Conservation (phyloP, 495 filamentous ascomycete genomes). For the Aspergillus sparsus region DNA sequence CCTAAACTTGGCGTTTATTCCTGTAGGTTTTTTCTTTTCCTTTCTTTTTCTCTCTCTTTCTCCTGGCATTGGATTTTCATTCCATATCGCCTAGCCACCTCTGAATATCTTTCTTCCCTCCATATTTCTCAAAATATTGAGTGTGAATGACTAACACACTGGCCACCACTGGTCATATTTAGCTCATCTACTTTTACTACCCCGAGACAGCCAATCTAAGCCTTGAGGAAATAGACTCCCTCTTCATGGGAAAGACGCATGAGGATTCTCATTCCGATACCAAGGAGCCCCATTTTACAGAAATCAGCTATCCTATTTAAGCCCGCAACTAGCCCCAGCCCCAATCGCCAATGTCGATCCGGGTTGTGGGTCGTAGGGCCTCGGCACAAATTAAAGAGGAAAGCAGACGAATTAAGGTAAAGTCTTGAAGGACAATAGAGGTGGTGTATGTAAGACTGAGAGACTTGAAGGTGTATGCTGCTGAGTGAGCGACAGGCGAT, state of each 20-base stretch:
- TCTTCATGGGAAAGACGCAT: slow-evolving; percentile 29
- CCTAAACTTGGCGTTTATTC: slow-evolving; percentile 52
- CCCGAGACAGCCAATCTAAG: slow-evolving; percentile 49
- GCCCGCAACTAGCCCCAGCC: neutral
- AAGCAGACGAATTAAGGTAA: too few species aligned
- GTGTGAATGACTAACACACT: neutral
- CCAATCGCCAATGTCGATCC: neutral
- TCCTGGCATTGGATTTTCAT: neutral
- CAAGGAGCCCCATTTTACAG: slow-evolving; percentile 4
- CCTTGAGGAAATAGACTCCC: slow-evolving; percentile 40
- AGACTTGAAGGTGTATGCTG: too few species aligned
- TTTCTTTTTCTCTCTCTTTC: neutral
- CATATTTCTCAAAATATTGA: too few species aligned
- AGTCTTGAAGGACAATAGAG: too few species aligned
- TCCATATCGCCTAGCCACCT: neutral
- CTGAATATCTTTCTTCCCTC: too few species aligned
- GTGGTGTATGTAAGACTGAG: too few species aligned
- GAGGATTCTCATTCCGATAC: neutral
- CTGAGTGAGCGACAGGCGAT: too few species aligned
- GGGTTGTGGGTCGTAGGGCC: too few species aligned
- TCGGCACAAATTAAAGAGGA: too few species aligned
- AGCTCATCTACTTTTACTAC: slow-evolving; percentile 46
- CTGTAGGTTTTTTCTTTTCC: slow-evolving; percentile 24
- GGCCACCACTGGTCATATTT: neutral
- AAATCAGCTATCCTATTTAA: slow-evolving; percentile 5